A percentile compares a stretch with the other conserved stretches of the same genome.
phyloP scores from a whole-genome alignment of 805 yeast genomes.

The Suhomyces kilbournensis region DNA sequence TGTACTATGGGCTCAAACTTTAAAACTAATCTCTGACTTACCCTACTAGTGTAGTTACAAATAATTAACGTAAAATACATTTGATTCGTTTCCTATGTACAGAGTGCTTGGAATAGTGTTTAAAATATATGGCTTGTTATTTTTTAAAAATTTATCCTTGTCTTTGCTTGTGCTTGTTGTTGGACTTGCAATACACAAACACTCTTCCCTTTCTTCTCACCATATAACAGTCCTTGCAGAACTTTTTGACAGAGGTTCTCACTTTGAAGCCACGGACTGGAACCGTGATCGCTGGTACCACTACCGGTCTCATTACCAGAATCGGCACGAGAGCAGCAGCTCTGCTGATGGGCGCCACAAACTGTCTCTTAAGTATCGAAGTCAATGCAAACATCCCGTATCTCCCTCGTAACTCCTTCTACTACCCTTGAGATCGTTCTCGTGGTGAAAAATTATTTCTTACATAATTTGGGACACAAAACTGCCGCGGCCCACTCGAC shows the following conservation, averaged over 20 bases:
- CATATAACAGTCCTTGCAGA: slow-evolving; percentile 84
- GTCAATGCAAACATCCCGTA: slow-evolving; percentile 17
- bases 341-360: slow-evolving; percentile 11
- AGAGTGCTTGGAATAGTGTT: neutral
- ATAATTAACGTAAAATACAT: neutral
- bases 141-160: slow-evolving; percentile 50
- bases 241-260: slow-evolving; percentile 87
- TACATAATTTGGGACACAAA: neutral
- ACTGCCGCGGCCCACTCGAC: neutral
- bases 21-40: too few relatives aligned
- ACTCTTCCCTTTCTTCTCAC: slow-evolving; percentile 95
- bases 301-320: slow-evolving; percentile 11
- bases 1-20: too few relatives aligned
- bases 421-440: neutral
- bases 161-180: slow-evolving; percentile 92
- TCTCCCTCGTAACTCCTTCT: neutral
- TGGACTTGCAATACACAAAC: slow-evolving; percentile 87
- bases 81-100: slow-evolving; percentile 1
- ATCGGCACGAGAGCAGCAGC: slow-evolving; percentile 4
- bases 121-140: neutral
- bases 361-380: slow-evolving; percentile 16
- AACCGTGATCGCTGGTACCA: slow-evolving; percentile 7
- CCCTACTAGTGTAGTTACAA: too few relatives aligned
- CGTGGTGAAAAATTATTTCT: slow-evolving; percentile 1
- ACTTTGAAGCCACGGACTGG: slow-evolving; percentile 60